phyloP scores from a whole-genome alignment of 1,139 yeast genomes.

The Diutina ranongensis region DNA sequence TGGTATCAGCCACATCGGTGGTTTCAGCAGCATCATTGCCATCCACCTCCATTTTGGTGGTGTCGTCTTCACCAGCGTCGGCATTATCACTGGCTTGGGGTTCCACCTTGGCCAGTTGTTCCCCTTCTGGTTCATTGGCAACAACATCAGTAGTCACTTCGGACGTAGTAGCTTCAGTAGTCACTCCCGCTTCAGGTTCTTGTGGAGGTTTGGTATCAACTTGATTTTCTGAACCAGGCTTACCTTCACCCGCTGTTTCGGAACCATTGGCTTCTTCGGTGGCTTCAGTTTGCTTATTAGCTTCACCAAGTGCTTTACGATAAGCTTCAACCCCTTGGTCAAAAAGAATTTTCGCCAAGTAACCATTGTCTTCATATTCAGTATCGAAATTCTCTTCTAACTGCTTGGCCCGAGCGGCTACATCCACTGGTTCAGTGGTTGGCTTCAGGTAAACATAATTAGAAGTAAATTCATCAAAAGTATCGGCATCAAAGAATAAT shows the following conservation, averaged over 20 bases:
- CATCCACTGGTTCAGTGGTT: background rate
- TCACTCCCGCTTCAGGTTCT: background rate
- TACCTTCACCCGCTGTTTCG: too few species aligned
- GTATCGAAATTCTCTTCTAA: background rate
- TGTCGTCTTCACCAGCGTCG: background rate
- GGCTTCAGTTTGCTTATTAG: constrained; percentile 9
- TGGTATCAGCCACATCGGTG: background rate
- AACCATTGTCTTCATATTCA: constrained; percentile 17
- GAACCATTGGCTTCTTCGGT: background rate
- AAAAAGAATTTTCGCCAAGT: constrained; percentile 19
- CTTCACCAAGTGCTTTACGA: constrained; percentile 11
- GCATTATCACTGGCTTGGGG: background rate
- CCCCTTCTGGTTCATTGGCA: background rate
- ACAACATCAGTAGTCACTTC: too few species aligned
- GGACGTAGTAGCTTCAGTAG: background rate
- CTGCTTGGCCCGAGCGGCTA: background rate
- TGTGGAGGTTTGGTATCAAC: background rate
- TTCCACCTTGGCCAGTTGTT: background rate
- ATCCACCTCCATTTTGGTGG: background rate
- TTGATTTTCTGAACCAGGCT: too few species aligned
- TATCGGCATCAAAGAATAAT: constrained; percentile 69
- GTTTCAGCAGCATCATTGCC: background rate
- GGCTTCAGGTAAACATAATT: constrained; percentile 27
- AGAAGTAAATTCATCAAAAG: constrained; percentile 71
- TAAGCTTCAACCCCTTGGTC: constrained; percentile 24